phyloP scores from a whole-genome alignment of 768 basidiomycete species.

The Termitomyces sp. region DNA sequence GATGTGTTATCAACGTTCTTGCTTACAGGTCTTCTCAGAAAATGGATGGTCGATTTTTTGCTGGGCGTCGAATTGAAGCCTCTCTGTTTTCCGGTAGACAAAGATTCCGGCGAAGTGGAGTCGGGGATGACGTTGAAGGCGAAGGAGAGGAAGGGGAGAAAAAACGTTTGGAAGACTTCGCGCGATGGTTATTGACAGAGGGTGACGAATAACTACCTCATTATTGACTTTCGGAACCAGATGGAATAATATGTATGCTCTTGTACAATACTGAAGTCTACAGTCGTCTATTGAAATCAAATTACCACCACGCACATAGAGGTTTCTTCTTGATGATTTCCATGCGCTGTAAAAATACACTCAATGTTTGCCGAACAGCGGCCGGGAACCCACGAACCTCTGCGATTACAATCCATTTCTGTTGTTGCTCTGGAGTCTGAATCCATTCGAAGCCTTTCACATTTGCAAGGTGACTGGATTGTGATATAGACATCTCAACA shows the following conservation, averaged over 20 bases:
- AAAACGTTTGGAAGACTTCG: conserved; percentile 83
- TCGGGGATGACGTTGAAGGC: conserved; percentile 54
- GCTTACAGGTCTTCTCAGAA: conserved; percentile 42
- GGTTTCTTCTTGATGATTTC: conserved; percentile 68
- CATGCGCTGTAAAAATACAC: conserved; percentile 45
- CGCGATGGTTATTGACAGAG: conserved; percentile 80
- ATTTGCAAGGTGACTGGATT: conserved; percentile 28
- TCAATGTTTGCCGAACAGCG: not conserved
- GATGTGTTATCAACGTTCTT: not conserved
- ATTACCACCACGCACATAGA: conserved; percentile 67
- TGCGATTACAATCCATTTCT: conserved; percentile 58
- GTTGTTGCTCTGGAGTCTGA: conserved; percentile 29
- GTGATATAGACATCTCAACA: conserved; percentile 45
- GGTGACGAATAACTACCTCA: conserved; percentile 49
- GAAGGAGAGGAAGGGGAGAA: conserved; percentile 74
- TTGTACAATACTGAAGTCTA: conserved; percentile 18
- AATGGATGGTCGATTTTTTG: conserved; percentile 94
- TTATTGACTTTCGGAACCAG: not conserved
- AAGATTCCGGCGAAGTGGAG: conserved; percentile 72
- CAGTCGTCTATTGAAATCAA: conserved; percentile 12
- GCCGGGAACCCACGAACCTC: conserved; percentile 43
- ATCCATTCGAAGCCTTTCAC: conserved; percentile 44
- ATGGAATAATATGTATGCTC: conserved; percentile 9
- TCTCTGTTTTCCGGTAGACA: conserved; percentile 78
- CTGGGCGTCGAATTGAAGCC: conserved; percentile 78